Base-by-base conservation (phyloP, 2,329 filamentous ascomycete species). In the Aureobasidium uvarum region DNA sequence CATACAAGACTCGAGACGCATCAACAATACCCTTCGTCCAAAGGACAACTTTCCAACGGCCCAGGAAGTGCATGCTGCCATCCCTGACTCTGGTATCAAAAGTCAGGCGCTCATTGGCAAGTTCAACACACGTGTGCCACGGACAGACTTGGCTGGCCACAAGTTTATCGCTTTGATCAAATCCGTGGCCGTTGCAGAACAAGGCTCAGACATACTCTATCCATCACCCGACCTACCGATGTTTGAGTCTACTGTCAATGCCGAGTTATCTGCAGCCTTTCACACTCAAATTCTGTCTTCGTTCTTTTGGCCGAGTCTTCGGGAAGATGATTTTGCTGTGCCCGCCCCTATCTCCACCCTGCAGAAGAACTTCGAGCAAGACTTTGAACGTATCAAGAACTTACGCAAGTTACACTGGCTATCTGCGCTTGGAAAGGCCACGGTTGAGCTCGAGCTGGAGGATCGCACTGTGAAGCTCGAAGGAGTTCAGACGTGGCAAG, bases 401-500 rank as follows among this genome's bases (percentile, higher is more conserved):
- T 89, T 90, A 64, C 87, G 94, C 62, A 96, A 94, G 77, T 84
- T 99, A 41, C 91, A 88, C 48, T 98, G 94, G 93, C 83, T 96
- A 62, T 88, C 93, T 69, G 87, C 90, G 11, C 81, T 96, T 0
- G 94, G 93, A 2, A 87, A 89, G 67, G 91, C 91, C 16, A 88
- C 84, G 0, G 87, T 99, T 10, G 89, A 91, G 68, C 83, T 99
- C 1, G 89, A 94, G 69, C 81, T 99, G 1, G 85, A 89, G 70
- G 95, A 98, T 76, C 88, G 95, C 25, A 85, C 84, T 0, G 81
- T 96, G 65, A 79, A 83, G 18, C 83, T 84, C 50, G 84, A 90
- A 63, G 87, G 92, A 43, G 89, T 92, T 65, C 87, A 86, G 67
- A 91, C 91, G 0, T 96, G 92, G 82, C 91, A 96, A 76, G 92